These are phyloP conservation scores for Licmophora abbreviata DNA, from an alignment of 108 stramenopile genomes.

Conservation along the genomic window DNA sequence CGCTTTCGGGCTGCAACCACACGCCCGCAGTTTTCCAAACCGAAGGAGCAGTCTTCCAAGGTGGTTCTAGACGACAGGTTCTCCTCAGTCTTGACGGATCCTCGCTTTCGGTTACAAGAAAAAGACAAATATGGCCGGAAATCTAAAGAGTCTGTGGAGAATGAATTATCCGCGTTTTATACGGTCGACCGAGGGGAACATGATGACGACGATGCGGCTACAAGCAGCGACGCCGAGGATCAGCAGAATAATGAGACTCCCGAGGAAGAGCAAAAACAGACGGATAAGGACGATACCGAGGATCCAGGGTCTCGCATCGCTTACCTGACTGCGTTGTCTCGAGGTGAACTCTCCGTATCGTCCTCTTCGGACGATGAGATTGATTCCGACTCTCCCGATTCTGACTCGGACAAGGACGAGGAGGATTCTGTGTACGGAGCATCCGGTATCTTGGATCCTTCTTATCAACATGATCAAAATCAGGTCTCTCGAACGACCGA, in stretches of 20 bases:
- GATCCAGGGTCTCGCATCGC: slow-evolving; percentile 83
- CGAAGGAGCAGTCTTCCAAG: slow-evolving; percentile 26
- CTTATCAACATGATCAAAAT: slow-evolving; percentile 29
- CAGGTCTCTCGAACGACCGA: slow-evolving; percentile 47
- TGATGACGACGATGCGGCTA: slow-evolving; percentile 17
- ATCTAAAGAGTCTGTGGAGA: slow-evolving; percentile 27
- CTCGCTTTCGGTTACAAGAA: slow-evolving; percentile 46
- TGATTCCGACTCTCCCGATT: slow-evolving; percentile 24
- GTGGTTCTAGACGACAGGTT: slow-evolving; percentile 81
- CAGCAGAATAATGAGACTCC: slow-evolving; percentile 10
- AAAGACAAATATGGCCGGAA: slow-evolving; percentile 68
- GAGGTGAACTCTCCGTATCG: slow-evolving; percentile 80
- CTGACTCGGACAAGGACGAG: slow-evolving; percentile 31
- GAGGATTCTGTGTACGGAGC: slow-evolving; percentile 53
- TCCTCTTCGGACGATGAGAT: slow-evolving; percentile 42
- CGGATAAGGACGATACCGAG: slow-evolving; percentile 16
- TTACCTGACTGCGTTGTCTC: slow-evolving; percentile 87
- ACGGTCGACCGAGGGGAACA: slow-evolving; percentile 31
- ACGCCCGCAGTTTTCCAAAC: slow-evolving; percentile 50
- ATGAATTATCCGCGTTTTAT: slow-evolving; percentile 49
- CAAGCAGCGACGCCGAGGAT: slow-evolving; percentile 20
- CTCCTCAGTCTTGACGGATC: slow-evolving; percentile 69
- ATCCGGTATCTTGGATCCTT: slow-evolving; percentile 70
- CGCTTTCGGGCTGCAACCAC: slow-evolving; percentile 58
- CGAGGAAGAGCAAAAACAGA: slow-evolving; percentile 8